Percentiles rank a stretch among this genome's conserved stretches.
These are phyloP conservation scores for Elymus sibiricus DNA, from an alignment of 176 grass and related monocot species.

Conservation along the genomic window DNA sequence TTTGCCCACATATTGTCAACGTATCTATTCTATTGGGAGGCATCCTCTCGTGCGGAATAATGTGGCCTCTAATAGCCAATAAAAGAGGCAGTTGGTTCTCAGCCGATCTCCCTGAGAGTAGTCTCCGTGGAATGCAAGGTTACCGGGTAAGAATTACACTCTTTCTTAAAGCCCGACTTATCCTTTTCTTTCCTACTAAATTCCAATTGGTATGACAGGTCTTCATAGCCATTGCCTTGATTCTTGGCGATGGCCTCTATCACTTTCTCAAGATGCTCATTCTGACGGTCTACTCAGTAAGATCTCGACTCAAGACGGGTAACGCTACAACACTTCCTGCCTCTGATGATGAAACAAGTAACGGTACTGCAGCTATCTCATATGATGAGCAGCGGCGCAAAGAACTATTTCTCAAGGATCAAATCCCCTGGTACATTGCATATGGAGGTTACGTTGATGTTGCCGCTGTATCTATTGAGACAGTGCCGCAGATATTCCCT, in stretches of 20 bases:
- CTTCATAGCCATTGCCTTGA: constrained; percentile 49
- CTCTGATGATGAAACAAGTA: constrained; percentile 3
- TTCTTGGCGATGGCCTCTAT: constrained; percentile 41
- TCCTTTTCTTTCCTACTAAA: background rate
- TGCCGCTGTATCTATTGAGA: constrained; percentile 31
- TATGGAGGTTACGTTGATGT: constrained; percentile 32
- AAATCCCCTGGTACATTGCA: constrained; percentile 36
- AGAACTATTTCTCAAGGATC: constrained; percentile 38
- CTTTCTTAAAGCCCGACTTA: background rate
- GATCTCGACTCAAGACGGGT: constrained; percentile 12
- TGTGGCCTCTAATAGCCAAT: constrained; percentile 49
- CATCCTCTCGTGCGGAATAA: constrained; percentile 51
- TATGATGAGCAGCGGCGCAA: constrained; percentile 33
- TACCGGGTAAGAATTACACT: constrained; percentile 36
- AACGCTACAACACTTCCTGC: constrained; percentile 25
- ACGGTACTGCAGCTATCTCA: background rate
- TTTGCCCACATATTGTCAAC: constrained; percentile 48
- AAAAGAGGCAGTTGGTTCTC: constrained; percentile 35
- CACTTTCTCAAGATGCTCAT: constrained; percentile 35
- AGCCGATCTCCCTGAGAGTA: constrained; percentile 19
- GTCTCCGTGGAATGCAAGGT: constrained; percentile 52
- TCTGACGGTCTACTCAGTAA: constrained; percentile 21
- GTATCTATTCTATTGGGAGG: constrained; percentile 40
- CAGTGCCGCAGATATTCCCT: constrained; percentile 30
- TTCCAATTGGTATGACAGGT: constrained; percentile 11